phyloP scores from a whole-genome alignment of 371 early-diverging fungal species.

The Rhizopus stolonifer region DNA sequence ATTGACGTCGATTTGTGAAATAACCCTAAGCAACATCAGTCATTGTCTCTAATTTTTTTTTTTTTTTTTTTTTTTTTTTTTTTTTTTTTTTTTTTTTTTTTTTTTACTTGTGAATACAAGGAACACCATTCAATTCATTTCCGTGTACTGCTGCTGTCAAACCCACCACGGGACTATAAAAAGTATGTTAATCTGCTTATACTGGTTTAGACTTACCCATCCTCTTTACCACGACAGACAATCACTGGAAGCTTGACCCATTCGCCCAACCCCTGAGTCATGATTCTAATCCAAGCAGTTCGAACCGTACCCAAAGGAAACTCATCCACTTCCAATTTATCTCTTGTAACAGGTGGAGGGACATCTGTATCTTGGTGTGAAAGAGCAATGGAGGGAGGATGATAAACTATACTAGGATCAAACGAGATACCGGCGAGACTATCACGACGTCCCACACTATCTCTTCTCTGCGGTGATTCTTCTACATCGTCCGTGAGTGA shows the following conservation, averaged over 20 bases:
- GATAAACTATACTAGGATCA: slow-evolving; percentile 56
- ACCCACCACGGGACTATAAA: slow-evolving; percentile 30
- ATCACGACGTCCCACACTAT: slow-evolving; percentile 20
- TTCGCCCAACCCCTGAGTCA: slow-evolving; percentile 65
- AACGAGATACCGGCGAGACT: slow-evolving; percentile 30
- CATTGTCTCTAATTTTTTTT: too few species aligned
- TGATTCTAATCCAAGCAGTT: slow-evolving; percentile 70
- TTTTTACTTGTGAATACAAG: slow-evolving; percentile 75
- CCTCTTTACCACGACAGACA: slow-evolving; percentile 60
- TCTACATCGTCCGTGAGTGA: background rate
- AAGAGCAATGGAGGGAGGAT: slow-evolving; percentile 52
- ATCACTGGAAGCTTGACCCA: slow-evolving; percentile 68
- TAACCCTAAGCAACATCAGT: slow-evolving; percentile 37
- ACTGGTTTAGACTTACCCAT: slow-evolving; percentile 40
- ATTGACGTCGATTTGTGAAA: slow-evolving; percentile 72
- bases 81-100: background rate
- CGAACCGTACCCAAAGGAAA: slow-evolving; percentile 53
- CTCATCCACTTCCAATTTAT: slow-evolving; percentile 58
- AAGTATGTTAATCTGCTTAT: background rate
- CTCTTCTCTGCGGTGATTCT: background rate
- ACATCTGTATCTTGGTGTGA: slow-evolving; percentile 50
- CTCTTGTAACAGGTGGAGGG: slow-evolving; percentile 59
- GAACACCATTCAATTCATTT: slow-evolving; percentile 91
- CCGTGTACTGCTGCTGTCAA: slow-evolving; percentile 83
- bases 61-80: slow-evolving; percentile 32